Conservation (phyloP, 805 yeast genomes). For the Sugiyamaella americana region DNA sequence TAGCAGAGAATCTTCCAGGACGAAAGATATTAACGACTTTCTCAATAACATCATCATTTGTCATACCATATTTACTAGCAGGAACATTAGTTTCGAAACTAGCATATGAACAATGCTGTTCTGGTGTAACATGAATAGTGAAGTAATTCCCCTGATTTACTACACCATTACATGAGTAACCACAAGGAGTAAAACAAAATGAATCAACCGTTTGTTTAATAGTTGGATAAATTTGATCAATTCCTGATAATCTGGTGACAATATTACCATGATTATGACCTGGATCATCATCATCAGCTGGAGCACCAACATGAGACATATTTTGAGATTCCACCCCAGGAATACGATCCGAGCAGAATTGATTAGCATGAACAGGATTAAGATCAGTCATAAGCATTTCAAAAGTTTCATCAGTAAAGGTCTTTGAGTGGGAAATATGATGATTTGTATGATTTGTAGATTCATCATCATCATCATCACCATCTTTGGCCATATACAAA, state of each 20-base stretch:
- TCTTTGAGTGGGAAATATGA: neutral
- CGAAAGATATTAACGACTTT: conserved; percentile 58
- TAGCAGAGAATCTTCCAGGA: conserved; percentile 70
- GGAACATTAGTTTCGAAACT: conserved; percentile 88
- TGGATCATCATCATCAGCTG: conserved; percentile 48
- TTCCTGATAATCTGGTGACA: conserved; percentile 56
- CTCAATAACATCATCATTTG: conserved; percentile 50
- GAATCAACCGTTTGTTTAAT: conserved; percentile 55
- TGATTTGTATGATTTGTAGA: neutral
- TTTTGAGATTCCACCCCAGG: conserved; percentile 27
- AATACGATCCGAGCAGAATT: conserved; percentile 51
- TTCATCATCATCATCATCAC: conserved; percentile 29
- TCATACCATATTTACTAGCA: conserved; percentile 33
- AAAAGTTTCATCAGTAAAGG: conserved; percentile 58
- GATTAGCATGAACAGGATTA: conserved; percentile 47
- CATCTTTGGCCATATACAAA: conserved; percentile 51
- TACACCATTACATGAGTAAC: conserved; percentile 84
- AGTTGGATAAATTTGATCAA: conserved; percentile 52
- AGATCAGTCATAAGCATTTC: conserved; percentile 90
- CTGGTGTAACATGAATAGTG: conserved; percentile 93
- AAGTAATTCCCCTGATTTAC: conserved; percentile 57
- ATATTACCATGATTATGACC: conserved; percentile 77
- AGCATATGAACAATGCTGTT: conserved; percentile 90
- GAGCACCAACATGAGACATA: conserved; percentile 27
- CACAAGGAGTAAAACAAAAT: conserved; percentile 90